Base-by-base conservation (phyloP, 2,329 filamentous ascomycete genomes). In the Coccinonectria pachysandricola region DNA sequence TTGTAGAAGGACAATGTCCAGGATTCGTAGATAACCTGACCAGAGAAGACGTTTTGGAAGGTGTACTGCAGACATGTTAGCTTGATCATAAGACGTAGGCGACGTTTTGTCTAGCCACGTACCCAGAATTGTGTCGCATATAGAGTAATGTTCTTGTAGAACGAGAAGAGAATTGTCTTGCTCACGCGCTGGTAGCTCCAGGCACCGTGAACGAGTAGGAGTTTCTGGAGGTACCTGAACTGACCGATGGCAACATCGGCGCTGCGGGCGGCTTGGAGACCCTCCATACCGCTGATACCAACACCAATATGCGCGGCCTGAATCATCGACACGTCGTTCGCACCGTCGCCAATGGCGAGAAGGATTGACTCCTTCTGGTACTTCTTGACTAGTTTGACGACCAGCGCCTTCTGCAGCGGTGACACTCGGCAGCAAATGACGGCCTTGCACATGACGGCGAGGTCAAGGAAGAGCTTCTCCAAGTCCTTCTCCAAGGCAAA, bases 1-100 rank as follows among this genome's bases (percentile, higher is more conserved):
- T 98, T 98, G 68, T 95, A 98, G 62, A 96, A 93, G 6, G 88
- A 94, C n/a, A 98, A 65, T 0, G 87, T 95, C 92, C 92, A 98
- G 7, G 91, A 96, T 59, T 98, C 91, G 68, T 87, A 96, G 51
- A 98, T 96, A 50, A 96, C 85, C 53, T 95, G 80, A 26, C 91
- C 91, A 1, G 88, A 96, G 57, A 96, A 98, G 40, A 84, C 83
- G 55, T 98, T 98, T 71, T 94, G 86, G 64, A 98, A 98, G 0
- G 86, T 84, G 59, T 91, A 96, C 82, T 87, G 33, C 1, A 35
- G 15, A 7, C 24, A 34, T 45, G 54, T 50, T 37, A 50, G 45
- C 31, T 19, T 19, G 7, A n/a, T n/a, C n/a, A n/a, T n/a, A n/a
- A n/a, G n/a, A n/a, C n/a, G n/a, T n/a, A n/a, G n/a, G n/a, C n/a